Base-by-base conservation (phyloP, 345 rosid genomes). In the Pugionium cornutum region DNA sequence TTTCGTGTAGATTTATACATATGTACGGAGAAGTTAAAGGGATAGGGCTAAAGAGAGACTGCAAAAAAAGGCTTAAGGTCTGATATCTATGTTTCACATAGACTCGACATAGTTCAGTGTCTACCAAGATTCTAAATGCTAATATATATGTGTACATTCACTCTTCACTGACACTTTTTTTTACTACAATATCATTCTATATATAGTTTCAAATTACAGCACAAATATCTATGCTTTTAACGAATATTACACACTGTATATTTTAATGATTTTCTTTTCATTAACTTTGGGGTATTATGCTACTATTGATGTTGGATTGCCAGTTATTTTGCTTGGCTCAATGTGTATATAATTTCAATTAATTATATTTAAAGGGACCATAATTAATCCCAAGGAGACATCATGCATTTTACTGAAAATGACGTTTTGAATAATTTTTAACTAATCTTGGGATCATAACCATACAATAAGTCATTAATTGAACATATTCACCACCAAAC, bases 81-180 rank as follows among this genome's bases (percentile, higher is more conserved):
- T 73, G 67, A 35, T 67, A 63, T 66, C 77, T 67, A 39, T 73
- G 77, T 67, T 73, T 60, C 77, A 61, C 59, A 68, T 61, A 60
- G 73, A 67, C 63, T 73, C 68, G 73, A 73, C 77, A 61, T 73
- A 67, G 58, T 61, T 66, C 77, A 73, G 68, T 73, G 73, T 58
- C 71, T 44, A 29, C 53, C 53, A 53, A 73, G 77, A 73, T 73
- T 52, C 77, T 61, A 67, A 59, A 60, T 67, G 60, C 67, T 73
- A 33, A 7, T 60, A 45, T 43, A 29, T 54, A 54, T 53, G 4
- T 48, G 60, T 43, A 52, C 63, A 18, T 18, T 18, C 67, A 67
- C 57, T 66, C 72, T 73, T 66, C 73, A 39, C 73, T 60, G 73
- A 67, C 72, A 67, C 18, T 18, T 8, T 5, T n/a, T 52, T 59